A percentile compares a stretch with the other conserved stretches of the same genome.
Evolutionary conservation across 2,329 filamentous ascomycete genomes (phyloP).

Genomic region (Trichoderma koningii): DNA sequence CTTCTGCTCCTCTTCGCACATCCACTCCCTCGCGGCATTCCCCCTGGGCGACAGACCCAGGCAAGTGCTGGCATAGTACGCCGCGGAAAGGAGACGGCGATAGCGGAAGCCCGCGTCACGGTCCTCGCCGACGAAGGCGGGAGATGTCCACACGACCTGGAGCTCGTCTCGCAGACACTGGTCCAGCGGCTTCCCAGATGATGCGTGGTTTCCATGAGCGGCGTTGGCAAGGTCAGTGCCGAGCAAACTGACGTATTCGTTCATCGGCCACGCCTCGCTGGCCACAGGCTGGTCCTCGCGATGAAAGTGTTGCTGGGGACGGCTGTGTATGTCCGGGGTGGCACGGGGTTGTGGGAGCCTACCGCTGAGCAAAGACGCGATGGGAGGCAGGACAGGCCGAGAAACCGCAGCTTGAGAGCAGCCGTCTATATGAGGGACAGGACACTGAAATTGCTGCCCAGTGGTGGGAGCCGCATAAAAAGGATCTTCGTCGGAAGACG

Average conservation of each 20-base stretch:
- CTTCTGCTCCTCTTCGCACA: slow-evolving; percentile 18
- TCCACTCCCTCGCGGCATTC: slow-evolving; percentile 28
- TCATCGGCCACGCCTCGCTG: slow-evolving; percentile 9
- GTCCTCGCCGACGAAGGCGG: not conserved
- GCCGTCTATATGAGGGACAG: not conserved
- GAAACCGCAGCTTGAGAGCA: not conserved
- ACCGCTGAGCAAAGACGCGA: not conserved
- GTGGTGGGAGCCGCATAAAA: not conserved
- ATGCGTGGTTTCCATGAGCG: not conserved
- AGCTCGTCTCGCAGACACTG: slow-evolving; percentile 20
- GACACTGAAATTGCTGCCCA: not conserved
- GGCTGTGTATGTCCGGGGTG: not conserved
- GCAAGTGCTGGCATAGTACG: slow-evolving; percentile 5
- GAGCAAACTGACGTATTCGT: not conserved
- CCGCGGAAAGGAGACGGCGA: slow-evolving; percentile 11
- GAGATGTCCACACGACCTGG: slow-evolving; percentile 6
- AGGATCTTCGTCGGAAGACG: not conserved
- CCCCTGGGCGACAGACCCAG: slow-evolving; percentile 11
- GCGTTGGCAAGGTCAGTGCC: slow-evolving; percentile 7
- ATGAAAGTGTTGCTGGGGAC: not conserved
- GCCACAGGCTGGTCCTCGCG: not conserved
- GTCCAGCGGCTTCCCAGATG: slow-evolving; percentile 7
- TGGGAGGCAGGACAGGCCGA: not conserved
- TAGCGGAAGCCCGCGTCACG: slow-evolving; percentile 8
- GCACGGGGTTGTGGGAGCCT: not conserved